Evolutionary conservation across 768 basidiomycete genomes (phyloP), one percentile per base, ranked within the genome.

Genomic region (Mycena maculata): DNA sequence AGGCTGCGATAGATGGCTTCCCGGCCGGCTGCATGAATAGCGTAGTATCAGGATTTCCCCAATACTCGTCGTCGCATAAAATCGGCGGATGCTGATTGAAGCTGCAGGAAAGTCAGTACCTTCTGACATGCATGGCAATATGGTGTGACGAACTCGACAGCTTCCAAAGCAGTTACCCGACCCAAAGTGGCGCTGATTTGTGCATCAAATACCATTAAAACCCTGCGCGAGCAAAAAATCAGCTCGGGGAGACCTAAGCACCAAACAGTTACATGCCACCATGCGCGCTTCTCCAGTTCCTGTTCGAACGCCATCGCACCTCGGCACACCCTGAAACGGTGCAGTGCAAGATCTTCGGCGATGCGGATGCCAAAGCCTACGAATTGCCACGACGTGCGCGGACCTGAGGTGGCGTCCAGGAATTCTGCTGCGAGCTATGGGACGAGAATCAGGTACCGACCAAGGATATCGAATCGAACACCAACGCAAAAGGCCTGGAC

Each of bases 211-310:
- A 44, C 36, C 20, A 50, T 38, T 44, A n/a, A n/a, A 61, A 36
- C 62, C 56, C 57, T 38, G 27, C 10, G 7, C 6, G 22, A 20
- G 22, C n/a, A n/a, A 20, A 22, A 5, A 18, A 44, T 44, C 33
- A 36, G 33, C 13, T 7, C n/a, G n/a, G n/a, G n/a, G 6, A 36
- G n/a, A 7, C n/a, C n/a, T n/a, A 20, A 15, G 42, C n/a, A 15
- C n/a, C n/a, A 20, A 22, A 20, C 3, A 8, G 22, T 22, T 18
- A 55, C 85, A 0, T 16, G 53, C 87, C 88, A 90, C 68, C 89
- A 90, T 9, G 85, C 87, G 20, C 89, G 85, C 73, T 91, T 92
- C 86, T 91, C 92, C 28, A 91, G 82, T 75, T 95, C 92, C 58
- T 89, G 84, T 5, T 78, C 82, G 2, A 81, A 81, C 16, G 75